phyloP scores from a whole-genome alignment of 2,329 filamentous ascomycete genomes.

The Xylariales sp. region DNA sequence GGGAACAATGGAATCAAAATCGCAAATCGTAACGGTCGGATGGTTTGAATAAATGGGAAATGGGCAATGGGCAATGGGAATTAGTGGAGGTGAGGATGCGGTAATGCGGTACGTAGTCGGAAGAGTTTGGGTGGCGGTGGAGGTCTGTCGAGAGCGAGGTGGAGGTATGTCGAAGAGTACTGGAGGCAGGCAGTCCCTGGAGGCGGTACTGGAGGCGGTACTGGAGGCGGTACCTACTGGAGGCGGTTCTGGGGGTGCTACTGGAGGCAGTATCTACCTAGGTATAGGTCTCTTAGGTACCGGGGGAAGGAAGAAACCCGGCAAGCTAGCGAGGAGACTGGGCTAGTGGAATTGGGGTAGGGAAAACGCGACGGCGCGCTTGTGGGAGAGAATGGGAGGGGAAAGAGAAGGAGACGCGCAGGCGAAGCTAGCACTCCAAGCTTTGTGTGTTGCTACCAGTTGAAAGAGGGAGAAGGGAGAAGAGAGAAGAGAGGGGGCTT shows the following conservation, averaged over 20 bases:
- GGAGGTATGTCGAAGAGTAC: no score
- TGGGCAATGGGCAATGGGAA: background rate
- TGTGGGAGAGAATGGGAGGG: slow-evolving; percentile 11
- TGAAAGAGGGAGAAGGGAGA: slow-evolving; percentile 3
- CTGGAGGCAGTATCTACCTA: no score
- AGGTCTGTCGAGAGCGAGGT: slow-evolving; percentile 3
- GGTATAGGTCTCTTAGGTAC: no score
- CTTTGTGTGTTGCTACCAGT: background rate
- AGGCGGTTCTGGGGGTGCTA: no score
- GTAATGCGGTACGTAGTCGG: slow-evolving; percentile 10
- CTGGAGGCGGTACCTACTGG: no score
- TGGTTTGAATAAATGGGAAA: background rate
- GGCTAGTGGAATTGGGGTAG: slow-evolving; percentile 27
- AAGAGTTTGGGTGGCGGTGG: slow-evolving; percentile 4
- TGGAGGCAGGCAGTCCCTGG: no score
- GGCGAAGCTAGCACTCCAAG: slow-evolving; percentile 16
- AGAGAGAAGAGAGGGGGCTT: background rate
- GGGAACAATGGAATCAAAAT: slow-evolving; percentile 24
- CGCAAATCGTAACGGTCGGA: slow-evolving; percentile 12
- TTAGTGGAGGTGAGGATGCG: slow-evolving; percentile 9
- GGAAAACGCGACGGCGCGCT: slow-evolving; percentile 26
- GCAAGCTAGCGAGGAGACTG: slow-evolving; percentile 21
- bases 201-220: no score
- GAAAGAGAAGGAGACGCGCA: background rate
- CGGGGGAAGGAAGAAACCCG: slow-evolving; percentile 4